Conservation (phyloP, 1,284 basidiomycete genomes). For the Rhodotorula sp. region DNA sequence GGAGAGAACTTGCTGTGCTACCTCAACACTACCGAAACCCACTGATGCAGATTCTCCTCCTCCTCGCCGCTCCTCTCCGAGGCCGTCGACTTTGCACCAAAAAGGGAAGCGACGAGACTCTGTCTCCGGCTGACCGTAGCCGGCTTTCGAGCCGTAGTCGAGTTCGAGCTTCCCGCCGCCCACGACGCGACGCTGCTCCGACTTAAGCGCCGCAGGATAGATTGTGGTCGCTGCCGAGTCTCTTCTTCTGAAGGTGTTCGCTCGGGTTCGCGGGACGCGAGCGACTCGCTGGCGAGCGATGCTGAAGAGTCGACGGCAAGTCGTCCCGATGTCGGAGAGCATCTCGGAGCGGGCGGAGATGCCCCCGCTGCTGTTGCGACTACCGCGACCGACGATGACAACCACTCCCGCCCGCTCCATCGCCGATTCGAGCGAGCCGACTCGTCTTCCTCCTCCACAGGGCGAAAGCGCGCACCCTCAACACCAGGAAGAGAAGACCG, state of each 20-base stretch:
- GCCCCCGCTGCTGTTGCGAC: neutral
- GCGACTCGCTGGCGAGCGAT: no score
- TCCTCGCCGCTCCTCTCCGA: neutral
- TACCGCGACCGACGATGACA: neutral
- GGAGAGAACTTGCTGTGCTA: neutral
- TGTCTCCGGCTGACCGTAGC: neutral
- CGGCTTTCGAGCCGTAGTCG: no score
- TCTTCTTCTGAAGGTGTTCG: no score
- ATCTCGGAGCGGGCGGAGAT: neutral
- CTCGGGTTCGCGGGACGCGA: no score
- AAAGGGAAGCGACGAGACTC: neutral
- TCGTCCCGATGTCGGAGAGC: no score
- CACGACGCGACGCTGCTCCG: no score
- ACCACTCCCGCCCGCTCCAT: neutral
- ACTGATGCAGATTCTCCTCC: conserved; percentile 6
- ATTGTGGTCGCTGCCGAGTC: no score
- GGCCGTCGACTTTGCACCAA: neutral
- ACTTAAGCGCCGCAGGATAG: no score
- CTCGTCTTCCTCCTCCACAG: neutral
- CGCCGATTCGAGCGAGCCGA: neutral
- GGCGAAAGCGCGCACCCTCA: no score
- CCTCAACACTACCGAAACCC: conserved; percentile 17
- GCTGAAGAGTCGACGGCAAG: no score
- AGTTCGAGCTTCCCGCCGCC: no score
- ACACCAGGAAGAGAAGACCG: no score